Conservation (phyloP, 345 rosid genomes). For the Eucalyptus sideroxylon region DNA sequence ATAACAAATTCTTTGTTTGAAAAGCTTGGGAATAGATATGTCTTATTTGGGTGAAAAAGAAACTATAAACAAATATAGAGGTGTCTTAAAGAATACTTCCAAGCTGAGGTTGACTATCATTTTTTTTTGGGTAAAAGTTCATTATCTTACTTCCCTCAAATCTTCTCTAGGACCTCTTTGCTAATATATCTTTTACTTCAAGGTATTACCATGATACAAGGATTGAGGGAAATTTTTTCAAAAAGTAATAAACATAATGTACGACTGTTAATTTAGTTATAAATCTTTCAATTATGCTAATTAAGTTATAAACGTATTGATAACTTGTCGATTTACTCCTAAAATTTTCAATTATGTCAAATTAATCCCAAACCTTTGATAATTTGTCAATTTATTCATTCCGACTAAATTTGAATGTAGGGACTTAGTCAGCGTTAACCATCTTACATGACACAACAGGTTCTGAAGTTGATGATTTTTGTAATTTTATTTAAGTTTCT, state of each 20-base stretch:
- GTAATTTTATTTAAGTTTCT: no score
- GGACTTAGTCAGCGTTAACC: no score
- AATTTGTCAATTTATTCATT: no score
- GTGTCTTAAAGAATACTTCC: not conserved
- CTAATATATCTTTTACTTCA: not conserved
- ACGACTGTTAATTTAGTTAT: not conserved
- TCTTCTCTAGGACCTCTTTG: not conserved
- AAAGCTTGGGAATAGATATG: not conserved
- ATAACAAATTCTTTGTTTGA: not conserved
- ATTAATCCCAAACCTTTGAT: no score
- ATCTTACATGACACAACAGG: fast-evolving
- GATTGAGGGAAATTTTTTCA: not conserved
- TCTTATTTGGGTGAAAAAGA: not conserved
- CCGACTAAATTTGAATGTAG: not conserved
- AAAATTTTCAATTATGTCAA: no score
- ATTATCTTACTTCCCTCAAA: not conserved
- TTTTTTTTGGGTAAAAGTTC: not conserved
- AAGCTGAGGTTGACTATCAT: not conserved
- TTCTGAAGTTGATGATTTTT: fast-evolving
- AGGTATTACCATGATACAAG: not conserved
- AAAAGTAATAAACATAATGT: not conserved
- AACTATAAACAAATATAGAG: not conserved
- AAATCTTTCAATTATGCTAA: not conserved
- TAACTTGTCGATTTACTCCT: no score
- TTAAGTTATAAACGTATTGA: not conserved